Evolutionary conservation across 257 asterid species (phyloP), one percentile per base, ranked within the genome.

Genomic region (Nicotiana attenuata): DNA sequence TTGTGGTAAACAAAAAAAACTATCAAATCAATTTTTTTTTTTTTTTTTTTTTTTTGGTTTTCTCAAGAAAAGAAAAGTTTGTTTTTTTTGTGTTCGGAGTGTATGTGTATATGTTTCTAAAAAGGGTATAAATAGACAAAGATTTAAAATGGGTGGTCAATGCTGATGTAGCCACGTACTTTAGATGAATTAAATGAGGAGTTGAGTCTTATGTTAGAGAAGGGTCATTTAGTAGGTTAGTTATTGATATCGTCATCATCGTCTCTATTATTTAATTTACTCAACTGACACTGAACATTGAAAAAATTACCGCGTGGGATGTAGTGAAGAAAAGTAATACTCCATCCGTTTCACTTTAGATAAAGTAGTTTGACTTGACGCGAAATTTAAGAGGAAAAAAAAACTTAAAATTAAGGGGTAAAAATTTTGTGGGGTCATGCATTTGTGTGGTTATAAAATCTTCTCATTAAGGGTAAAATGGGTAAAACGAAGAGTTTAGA

Each of bases 191-290:
- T 67, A 15, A 67, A 33, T 33, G 31, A 22, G 20, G 60, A 55
- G 60, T 16, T 16, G 60, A 14, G 33, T 24, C 68, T 24, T 63
- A 26, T 24, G 38, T 26, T 63, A 63, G 4, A 24, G 19, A 69
- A 69, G 53, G 5, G 6, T 69, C 77, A 69, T 69, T 69, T 69
- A 69, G 31, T 69, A 69, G 31, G 77, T 69, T 69, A 20, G 77
- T 38, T 69, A 33, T 22, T 69, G 77, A 69, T 69, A n/a, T n/a
- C 77, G 57, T 69, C 77, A 69, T 38, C 57, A 41, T 68, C 57
- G 33, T 69, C 77, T 3, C 11, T 5, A 38, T n/a, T 9, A 41
- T 41, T 41, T 9, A 52, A 69, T 38, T 69, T 69, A 69, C 31
- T 69, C 53, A 2, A 10, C 31, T 69, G 29, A 20, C 77, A 38